Evolutionary conservation across 2,329 filamentous ascomycete genomes (phyloP).

Genomic region (Apiospora marii): DNA sequence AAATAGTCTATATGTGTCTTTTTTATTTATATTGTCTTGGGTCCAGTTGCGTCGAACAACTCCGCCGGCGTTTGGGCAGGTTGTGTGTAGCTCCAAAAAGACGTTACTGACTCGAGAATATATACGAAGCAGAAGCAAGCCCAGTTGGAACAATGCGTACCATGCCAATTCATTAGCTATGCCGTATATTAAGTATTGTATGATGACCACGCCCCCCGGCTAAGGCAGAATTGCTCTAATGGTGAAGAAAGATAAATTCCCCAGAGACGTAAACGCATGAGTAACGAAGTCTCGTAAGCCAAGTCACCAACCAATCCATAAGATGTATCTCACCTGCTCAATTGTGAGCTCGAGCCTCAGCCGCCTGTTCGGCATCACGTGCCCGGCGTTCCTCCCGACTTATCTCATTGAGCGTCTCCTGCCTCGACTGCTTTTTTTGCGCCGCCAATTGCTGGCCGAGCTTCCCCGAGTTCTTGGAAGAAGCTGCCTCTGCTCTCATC

Average conservation of each 20-base stretch:
- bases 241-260: neutral
- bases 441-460: slow-evolving; percentile 74
- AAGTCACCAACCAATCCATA: neutral
- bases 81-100: neutral
- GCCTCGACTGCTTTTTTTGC: slow-evolving; percentile 77
- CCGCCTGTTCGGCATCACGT: slow-evolving; percentile 72
- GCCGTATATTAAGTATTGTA: neutral
- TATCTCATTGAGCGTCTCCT: slow-evolving; percentile 71
- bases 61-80: neutral
- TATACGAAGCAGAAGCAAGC: neutral
- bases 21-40: slow-evolving; percentile 1
- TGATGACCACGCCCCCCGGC: neutral
- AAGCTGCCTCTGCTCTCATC: slow-evolving; percentile 71
- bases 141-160: neutral
- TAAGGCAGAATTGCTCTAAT: neutral
- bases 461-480: slow-evolving; percentile 68
- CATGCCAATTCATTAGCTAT: neutral
- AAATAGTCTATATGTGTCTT: neutral
- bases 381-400: slow-evolving; percentile 71
- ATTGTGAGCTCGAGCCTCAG: slow-evolving; percentile 64
- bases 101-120: neutral
- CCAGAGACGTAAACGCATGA: neutral
- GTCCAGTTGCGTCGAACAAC: neutral
- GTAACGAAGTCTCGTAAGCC: neutral
- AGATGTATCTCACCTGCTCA: slow-evolving; percentile 40